Conservation (phyloP, 2,329 filamentous ascomycete species). For the Fusarium foetens region DNA sequence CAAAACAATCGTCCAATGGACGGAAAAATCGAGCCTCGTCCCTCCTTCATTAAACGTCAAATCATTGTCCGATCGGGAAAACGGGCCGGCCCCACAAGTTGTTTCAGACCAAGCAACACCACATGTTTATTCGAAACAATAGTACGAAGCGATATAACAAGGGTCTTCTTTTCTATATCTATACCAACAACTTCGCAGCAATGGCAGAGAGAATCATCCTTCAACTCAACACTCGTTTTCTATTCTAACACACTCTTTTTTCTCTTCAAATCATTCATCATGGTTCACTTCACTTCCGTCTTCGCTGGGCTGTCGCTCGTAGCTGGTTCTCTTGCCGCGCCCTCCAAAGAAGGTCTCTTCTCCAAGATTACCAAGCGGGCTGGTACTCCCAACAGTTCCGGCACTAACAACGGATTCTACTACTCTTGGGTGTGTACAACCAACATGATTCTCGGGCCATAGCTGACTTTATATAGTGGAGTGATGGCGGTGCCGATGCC, state of each 20-base stretch:
- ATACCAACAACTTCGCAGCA: not conserved
- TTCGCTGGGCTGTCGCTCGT: slow-evolving; percentile 41
- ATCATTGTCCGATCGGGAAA: slow-evolving; percentile 19
- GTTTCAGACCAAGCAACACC: slow-evolving; percentile 39
- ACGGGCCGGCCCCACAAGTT: slow-evolving; percentile 17
- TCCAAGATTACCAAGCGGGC: slow-evolving; percentile 42
- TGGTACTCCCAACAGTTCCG: slow-evolving; percentile 51
- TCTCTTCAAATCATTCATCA: slow-evolving; percentile 25
- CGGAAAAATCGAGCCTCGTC: slow-evolving; percentile 35
- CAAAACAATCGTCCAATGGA: slow-evolving; percentile 28
- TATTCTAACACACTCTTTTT: slow-evolving; percentile 27
- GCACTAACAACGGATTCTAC: slow-evolving; percentile 54
- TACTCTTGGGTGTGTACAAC: slow-evolving; percentile 51
- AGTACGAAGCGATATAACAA: slow-evolving; percentile 14
- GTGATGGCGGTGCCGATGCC: slow-evolving; percentile 56
- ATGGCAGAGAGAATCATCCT: not conserved
- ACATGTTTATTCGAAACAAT: slow-evolving; percentile 9
- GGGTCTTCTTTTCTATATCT: not conserved
- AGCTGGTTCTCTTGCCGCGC: slow-evolving; percentile 33
- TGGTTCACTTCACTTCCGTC: slow-evolving; percentile 43
- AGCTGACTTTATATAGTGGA: slow-evolving; percentile 48
- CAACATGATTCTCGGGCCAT: not conserved
- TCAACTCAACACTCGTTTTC: slow-evolving; percentile 19
- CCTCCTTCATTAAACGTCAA: slow-evolving; percentile 35
- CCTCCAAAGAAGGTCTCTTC: slow-evolving; percentile 36